These are phyloP conservation scores for Aspergillus brasiliensis DNA, from an alignment of 2,329 filamentous ascomycete genomes.

Conservation along the genomic window DNA sequence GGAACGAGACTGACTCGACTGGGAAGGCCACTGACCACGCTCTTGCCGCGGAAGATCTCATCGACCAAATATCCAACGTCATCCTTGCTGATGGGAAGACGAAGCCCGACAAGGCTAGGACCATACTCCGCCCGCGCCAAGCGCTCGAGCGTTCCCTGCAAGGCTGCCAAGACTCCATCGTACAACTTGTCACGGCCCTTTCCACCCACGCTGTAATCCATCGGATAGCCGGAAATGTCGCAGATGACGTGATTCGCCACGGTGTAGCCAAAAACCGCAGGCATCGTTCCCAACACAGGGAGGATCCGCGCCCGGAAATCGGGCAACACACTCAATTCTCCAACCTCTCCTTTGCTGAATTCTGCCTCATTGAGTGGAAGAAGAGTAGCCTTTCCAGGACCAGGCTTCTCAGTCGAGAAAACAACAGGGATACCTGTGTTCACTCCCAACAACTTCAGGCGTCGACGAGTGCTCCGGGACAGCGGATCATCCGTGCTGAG, in stretches of 20 bases:
- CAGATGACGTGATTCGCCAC: slow-evolving; percentile 92
- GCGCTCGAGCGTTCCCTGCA: slow-evolving; percentile 80
- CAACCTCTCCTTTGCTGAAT: slow-evolving; percentile 80
- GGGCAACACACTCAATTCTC: slow-evolving; percentile 82
- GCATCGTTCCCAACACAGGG: slow-evolving; percentile 95
- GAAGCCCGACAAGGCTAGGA: slow-evolving; percentile 68
- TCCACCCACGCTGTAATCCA: slow-evolving; percentile 73
- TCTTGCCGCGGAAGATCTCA: slow-evolving; percentile 82
- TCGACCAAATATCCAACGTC: slow-evolving; percentile 89
- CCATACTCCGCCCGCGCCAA: slow-evolving; percentile 59
- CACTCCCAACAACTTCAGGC: slow-evolving; percentile 75
- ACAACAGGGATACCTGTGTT: slow-evolving; percentile 86
- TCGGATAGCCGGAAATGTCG: slow-evolving; percentile 76
- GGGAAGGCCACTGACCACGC: slow-evolving; percentile 76
- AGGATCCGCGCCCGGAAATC: slow-evolving; percentile 95
- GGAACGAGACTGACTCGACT: slow-evolving; percentile 78
- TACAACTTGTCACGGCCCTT: slow-evolving; percentile 92
- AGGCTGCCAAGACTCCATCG: slow-evolving; percentile 72
- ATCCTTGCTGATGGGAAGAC: slow-evolving; percentile 72
- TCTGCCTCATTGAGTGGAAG: slow-evolving; percentile 86
- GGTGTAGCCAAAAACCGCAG: slow-evolving; percentile 89
- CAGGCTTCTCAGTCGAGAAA: slow-evolving; percentile 87
- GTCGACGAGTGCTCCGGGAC: slow-evolving; percentile 78
- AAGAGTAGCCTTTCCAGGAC: slow-evolving; percentile 86
- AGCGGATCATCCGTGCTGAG: slow-evolving; percentile 84